Percentiles rank a stretch among this genome's conserved stretches.
Evolutionary conservation across 2,329 filamentous ascomycete genomes (phyloP).

Genomic region (Verticillium tricorpus): DNA sequence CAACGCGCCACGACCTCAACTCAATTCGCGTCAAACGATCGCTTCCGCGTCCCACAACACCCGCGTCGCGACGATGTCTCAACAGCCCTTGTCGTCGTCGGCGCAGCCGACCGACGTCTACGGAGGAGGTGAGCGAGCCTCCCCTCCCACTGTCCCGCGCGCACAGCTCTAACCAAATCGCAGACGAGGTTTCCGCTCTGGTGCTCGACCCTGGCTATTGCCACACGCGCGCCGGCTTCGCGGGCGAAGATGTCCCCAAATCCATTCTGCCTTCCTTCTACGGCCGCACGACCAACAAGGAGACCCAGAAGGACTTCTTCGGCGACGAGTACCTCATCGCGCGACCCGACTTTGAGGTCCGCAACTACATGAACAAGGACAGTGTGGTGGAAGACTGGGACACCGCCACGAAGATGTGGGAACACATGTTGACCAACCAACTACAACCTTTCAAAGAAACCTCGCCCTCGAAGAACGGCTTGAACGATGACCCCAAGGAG

Average conservation of each 20-base stretch:
- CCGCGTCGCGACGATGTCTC: slow-evolving; percentile 39
- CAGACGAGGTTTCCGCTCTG: slow-evolving; percentile 95
- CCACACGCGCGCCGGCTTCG: slow-evolving; percentile 88
- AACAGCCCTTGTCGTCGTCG: slow-evolving; percentile 51
- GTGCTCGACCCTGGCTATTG: slow-evolving; percentile 94
- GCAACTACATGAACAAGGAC: slow-evolving; percentile 87
- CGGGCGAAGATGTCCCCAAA: slow-evolving; percentile 96
- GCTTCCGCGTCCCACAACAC: not conserved
- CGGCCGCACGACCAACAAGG: slow-evolving; percentile 51
- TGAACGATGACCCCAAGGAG: slow-evolving; percentile 63
- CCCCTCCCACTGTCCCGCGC: slow-evolving; percentile 7
- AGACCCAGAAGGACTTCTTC: slow-evolving; percentile 60
- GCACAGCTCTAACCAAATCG: slow-evolving; percentile 3
- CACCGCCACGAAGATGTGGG: slow-evolving; percentile 82
- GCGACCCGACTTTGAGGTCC: slow-evolving; percentile 70
- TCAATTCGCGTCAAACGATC: slow-evolving; percentile 1
- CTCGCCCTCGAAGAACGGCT: slow-evolving; percentile 68
- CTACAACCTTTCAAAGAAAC: slow-evolving; percentile 73
- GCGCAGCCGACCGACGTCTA: slow-evolving; percentile 59
- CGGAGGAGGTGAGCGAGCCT: slow-evolving; percentile 48
- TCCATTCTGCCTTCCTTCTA: slow-evolving; percentile 90
- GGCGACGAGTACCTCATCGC: slow-evolving; percentile 89
- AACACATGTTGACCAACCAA: slow-evolving; percentile 83
- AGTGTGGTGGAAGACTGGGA: slow-evolving; percentile 97
- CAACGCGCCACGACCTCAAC: not conserved